Evolutionary conservation across 768 basidiomycete genomes (phyloP), one percentile per base, ranked within the genome.

Genomic region (Lactarius psammicola): DNA sequence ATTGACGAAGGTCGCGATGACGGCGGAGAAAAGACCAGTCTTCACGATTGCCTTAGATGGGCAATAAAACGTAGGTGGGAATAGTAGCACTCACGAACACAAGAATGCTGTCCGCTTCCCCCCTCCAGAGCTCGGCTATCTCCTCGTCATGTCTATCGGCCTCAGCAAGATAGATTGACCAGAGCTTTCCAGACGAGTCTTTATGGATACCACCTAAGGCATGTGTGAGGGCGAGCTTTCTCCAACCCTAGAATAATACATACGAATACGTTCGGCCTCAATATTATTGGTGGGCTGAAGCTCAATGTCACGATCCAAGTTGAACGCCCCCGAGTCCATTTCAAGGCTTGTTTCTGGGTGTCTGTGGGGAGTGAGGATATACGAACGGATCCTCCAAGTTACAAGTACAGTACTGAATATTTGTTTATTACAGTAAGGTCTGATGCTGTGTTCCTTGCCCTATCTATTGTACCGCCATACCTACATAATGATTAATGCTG

Each of bases 1-100:
- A 56, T 9, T 30, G 31, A 63, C 17, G 62, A 63, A 63, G 1
- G 62, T 38, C 3, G 62, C 33, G 28, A 63, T 15, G 23, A 30
- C 30, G 26, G 34, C 1, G 17, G 62, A 34, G 56, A 63, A 63
- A 18, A 63, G 42, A 33, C 62, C 62, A 28, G 62, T 49, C 62
- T 63, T 15, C 9, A 18, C 4, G n/a, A 26, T 26, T 18, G 34
- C 31, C 18, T 31, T 17, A 18, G 38, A 38, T 17, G 11, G n/a
- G 2, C 6, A 0, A 26, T 42, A 9, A 17, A 38, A 36, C n/a
- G 20, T 15, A 7, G 8, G 28, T 26, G 4, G 17, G 4, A 13
- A 49, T 11, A 15, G 3, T 15, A 20, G 4, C 9, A 59, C 58
- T 36, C 17, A 59, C 58, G 9, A 59, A 59, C 2, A 59, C 18